Base-by-base conservation (phyloP, 257 asterid genomes). In the Orobanche coerulescens region DNA sequence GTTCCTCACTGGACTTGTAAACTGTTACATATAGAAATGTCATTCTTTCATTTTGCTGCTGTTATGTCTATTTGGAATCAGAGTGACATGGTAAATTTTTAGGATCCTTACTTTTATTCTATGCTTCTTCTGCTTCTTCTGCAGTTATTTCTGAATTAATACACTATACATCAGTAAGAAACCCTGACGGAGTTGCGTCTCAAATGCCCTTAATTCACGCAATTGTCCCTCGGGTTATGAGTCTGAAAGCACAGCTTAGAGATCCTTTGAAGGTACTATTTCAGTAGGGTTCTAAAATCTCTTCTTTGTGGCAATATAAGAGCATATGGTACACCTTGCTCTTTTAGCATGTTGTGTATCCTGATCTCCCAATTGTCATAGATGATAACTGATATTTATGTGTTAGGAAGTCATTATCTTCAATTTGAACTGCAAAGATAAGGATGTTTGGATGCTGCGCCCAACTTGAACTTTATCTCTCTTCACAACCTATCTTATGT, bases 61-160 rank as follows among this genome's bases (percentile, higher is more conserved):
- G 26, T 44, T 58, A 9, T 62, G 54, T 62, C 20, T 58, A 58
- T 58, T 23, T 24, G 58, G 12, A 57, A 51, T 36, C 28, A 58
- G 52, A 28, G 56, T 61, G 47, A 44, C 63, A 63, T 14, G 15
- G 50, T 50, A 26, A 43, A 49, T 68, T 55, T 56, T 55, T 66
- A 42, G 56, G 69, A 60, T 61, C 51, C 83, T 68, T 65, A 68
- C 49, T 61, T 66, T 54, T 53, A 58, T 30, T 39, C 46, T 30
- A 47, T 60, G 33, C 16, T 51, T 69, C 61, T 37, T 55, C 58
- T 60, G 33, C 16, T 51, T 69, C 61, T 37, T 55, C 58, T 75
- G 85, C 96, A 93, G 99, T 93, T 66, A 76, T 89, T 68, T 93
- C 97, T 58, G 99, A 93, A 73, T 75, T 93, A 72, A 93, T 93